phyloP scores from a whole-genome alignment of 208 protist species.

The Trypanosoma lewisi region DNA sequence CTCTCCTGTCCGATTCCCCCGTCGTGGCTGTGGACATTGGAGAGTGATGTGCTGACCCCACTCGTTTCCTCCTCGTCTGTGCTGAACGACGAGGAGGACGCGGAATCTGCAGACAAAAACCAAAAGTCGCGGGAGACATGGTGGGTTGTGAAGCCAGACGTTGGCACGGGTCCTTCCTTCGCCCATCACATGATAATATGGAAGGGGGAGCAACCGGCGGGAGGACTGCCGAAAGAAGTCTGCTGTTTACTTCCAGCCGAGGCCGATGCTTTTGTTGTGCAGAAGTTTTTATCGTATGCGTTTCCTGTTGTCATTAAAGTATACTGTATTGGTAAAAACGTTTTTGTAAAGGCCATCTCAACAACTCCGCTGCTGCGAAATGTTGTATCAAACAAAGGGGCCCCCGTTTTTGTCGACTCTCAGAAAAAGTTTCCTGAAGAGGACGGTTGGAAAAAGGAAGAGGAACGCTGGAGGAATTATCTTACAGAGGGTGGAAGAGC shows the following conservation, averaged over 20 bases:
- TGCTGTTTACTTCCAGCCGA: constrained; percentile 36
- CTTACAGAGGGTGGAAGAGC: constrained; percentile 50
- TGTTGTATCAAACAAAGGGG: background rate
- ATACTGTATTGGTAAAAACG: constrained; percentile 59
- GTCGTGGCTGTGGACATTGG: constrained; percentile 49
- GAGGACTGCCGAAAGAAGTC: constrained; percentile 30
- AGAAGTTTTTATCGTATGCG: constrained; percentile 60
- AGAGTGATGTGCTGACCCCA: constrained; percentile 3
- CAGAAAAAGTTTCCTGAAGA: constrained; percentile 36
- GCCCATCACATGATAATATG: constrained; percentile 82
- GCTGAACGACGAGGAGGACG: background rate
- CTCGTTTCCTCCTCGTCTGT: constrained; percentile 25
- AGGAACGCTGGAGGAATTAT: constrained; percentile 45
- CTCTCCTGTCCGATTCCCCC: constrained; percentile 44
- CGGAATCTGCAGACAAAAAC: constrained; percentile 8
- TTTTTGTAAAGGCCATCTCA: constrained; percentile 60
- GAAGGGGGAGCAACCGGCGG: constrained; percentile 11
- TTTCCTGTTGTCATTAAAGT: constrained; percentile 85
- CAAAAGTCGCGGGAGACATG: constrained; percentile 28
- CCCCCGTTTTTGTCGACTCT: constrained; percentile 59
- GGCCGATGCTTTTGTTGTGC: constrained; percentile 51
- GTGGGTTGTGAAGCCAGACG: constrained; percentile 82
- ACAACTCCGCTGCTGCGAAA: constrained; percentile 44
- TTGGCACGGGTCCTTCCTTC: constrained; percentile 66
- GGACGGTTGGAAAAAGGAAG: constrained; percentile 2